Percentiles rank a stretch among this genome's conserved stretches.
Conservation (phyloP, 1,139 yeast genomes). For the Arxiozyma heterogenica region DNA sequence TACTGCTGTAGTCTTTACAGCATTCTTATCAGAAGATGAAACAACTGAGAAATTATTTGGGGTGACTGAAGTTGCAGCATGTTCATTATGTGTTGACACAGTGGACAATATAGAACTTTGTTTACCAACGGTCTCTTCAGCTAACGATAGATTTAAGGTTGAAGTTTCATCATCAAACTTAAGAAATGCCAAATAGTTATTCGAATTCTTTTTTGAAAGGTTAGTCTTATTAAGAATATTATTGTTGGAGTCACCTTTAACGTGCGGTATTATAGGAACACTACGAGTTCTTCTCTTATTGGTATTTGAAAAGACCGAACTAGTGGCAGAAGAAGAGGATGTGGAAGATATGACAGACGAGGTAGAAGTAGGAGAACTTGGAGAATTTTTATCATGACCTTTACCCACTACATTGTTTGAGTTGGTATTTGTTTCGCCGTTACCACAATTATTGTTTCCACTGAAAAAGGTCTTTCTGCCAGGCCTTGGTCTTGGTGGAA, state of each 20-base stretch:
- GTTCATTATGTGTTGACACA: neutral
- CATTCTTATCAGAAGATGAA: neutral
- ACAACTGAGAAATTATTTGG: neutral
- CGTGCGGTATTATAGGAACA: neutral
- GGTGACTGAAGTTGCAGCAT: neutral
- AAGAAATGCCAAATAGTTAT: constrained; percentile 19
- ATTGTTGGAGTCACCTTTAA: neutral
- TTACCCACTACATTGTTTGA: too few relatives aligned
- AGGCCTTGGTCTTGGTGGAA: constrained; percentile 45
- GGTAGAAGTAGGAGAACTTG: neutral
- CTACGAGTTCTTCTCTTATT: constrained; percentile 1
- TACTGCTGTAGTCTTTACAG: neutral
- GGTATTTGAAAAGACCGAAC: neutral
- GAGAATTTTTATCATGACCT: neutral
- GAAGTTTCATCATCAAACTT: constrained; percentile 25
- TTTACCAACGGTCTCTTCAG: constrained; percentile 10
- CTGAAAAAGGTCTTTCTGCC: constrained; percentile 31
- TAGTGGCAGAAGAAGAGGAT: neutral
- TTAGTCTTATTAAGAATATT: neutral
- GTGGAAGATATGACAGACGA: constrained; percentile 1
- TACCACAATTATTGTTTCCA: neutral
- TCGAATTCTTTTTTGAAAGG: neutral
- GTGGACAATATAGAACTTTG: constrained; percentile 1
- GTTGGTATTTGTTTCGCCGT: neutral
- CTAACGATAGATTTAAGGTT: neutral